Evolutionary conservation across 352 stramenopile species (phyloP).

Genomic region (Peronospora farinosa): DNA sequence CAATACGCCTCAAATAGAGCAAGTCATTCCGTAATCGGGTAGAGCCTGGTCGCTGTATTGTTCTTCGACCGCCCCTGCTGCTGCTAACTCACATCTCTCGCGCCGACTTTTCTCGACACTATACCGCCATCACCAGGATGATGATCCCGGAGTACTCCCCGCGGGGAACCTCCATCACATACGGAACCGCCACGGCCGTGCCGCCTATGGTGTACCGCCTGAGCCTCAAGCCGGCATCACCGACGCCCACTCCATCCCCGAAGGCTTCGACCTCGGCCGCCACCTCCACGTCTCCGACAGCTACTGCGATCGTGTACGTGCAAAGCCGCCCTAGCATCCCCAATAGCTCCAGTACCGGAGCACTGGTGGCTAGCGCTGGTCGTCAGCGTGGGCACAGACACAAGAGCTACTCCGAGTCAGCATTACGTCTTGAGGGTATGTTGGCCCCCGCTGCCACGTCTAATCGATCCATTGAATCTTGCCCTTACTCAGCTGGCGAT

Average conservation of each 20-base stretch:
- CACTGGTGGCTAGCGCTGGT: conserved; percentile 15
- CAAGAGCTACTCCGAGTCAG: conserved; percentile 67
- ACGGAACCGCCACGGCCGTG: conserved; percentile 18
- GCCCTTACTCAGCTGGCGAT: conserved; percentile 51
- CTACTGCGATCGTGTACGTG: conserved; percentile 17
- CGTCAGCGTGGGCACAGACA: conserved; percentile 27
- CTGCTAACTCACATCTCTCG: not conserved
- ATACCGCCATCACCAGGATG: conserved; percentile 27
- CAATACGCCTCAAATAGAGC: conserved; percentile 9
- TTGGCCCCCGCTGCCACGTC: conserved; percentile 13
- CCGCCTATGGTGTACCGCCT: conserved; percentile 32
- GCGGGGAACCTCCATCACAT: conserved; percentile 34
- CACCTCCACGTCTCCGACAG: conserved; percentile 7
- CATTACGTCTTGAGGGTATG: conserved; percentile 45
- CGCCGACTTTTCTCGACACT: conserved; percentile 9
- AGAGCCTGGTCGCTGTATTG: conserved; percentile 24
- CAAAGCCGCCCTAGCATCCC: conserved; percentile 19
- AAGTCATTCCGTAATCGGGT: conserved; percentile 7
- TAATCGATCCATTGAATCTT: conserved; percentile 20
- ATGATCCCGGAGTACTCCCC: conserved; percentile 42
- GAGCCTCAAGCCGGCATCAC: conserved; percentile 33
- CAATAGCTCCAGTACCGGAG: conserved; percentile 20
- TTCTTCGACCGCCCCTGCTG: conserved; percentile 22
- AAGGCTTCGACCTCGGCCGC: conserved; percentile 6
- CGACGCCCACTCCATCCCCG: conserved; percentile 10